Conservation (phyloP, 805 yeast genomes). For the Candida sanyiensis region DNA sequence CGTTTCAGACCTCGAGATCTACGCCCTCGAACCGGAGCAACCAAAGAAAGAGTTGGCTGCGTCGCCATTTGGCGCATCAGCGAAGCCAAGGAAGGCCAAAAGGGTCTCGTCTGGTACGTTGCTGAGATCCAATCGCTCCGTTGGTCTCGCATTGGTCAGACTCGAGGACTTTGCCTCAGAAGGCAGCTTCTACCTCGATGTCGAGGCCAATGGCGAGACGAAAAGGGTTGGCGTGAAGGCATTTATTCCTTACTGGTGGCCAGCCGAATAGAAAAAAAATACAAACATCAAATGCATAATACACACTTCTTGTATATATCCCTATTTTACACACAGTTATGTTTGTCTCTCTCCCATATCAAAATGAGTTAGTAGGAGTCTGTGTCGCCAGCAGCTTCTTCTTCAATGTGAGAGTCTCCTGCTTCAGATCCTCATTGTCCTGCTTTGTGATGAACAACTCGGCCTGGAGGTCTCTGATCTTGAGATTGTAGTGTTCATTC, state of each 20-base stretch:
- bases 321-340: not conserved
- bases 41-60: conserved; percentile 18
- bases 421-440: conserved; percentile 76
- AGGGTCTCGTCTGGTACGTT: conserved; percentile 54
- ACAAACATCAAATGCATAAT: not conserved
- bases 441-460: conserved; percentile 75
- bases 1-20: conserved; percentile 20
- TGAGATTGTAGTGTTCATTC: conserved; percentile 62
- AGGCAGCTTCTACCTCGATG: conserved; percentile 28
- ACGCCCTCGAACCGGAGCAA: conserved; percentile 14
- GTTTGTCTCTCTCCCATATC: not conserved
- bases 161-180: conserved; percentile 37
- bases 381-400: conserved; percentile 40
- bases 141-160: conserved; percentile 62
- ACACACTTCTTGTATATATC: not conserved
- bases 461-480: conserved; percentile 77
- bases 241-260: conserved; percentile 74
- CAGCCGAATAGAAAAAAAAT: conserved; percentile 23
- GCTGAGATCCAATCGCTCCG: conserved; percentile 47
- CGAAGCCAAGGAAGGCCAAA: conserved; percentile 8
- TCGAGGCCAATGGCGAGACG: conserved; percentile 22
- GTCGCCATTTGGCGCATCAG: conserved; percentile 37
- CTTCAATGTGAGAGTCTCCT: conserved; percentile 50
- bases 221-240: conserved; percentile 43
- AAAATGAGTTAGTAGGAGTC: conserved; percentile 12